Conservation (phyloP, 192 early-diverging fungal genomes). For the Coemansia pectinata region DNA sequence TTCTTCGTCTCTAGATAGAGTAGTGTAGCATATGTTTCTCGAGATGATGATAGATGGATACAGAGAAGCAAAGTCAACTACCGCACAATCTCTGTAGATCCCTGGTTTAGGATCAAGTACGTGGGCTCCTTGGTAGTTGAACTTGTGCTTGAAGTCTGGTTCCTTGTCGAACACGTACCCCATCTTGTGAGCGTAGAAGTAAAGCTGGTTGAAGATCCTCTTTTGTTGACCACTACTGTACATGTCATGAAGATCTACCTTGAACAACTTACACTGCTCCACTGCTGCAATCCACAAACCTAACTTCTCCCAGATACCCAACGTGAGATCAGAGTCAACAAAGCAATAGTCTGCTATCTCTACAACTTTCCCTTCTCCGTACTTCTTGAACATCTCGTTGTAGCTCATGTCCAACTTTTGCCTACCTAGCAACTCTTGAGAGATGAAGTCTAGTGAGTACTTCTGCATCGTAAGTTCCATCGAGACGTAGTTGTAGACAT, state of each 20-base stretch:
- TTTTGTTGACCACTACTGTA: conserved; percentile 39
- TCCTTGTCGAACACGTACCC: conserved; percentile 20
- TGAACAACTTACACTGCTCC: conserved; percentile 13
- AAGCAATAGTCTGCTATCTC: conserved; percentile 29
- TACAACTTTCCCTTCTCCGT: conserved; percentile 17
- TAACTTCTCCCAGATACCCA: conserved; percentile 19
- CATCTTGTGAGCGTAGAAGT: conserved; percentile 14
- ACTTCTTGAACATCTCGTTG: conserved; percentile 19
- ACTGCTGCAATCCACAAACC: conserved; percentile 13
- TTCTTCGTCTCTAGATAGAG: conserved; percentile 4
- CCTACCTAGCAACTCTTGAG: conserved; percentile 13
- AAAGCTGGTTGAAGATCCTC: conserved; percentile 25
- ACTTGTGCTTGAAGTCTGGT: conserved; percentile 8
- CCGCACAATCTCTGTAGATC: conserved; percentile 9
- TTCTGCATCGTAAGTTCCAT: conserved; percentile 24
- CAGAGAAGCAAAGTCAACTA: conserved; percentile 30
- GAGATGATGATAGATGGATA: conserved; percentile 35
- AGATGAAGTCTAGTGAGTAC: conserved; percentile 26
- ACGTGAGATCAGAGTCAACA: conserved; percentile 14
- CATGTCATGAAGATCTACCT: conserved; percentile 13
- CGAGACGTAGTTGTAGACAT: conserved; percentile 15
- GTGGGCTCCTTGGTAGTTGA: conserved; percentile 19
- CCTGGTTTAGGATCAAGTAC: conserved; percentile 28
- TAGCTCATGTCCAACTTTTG: conserved; percentile 22
- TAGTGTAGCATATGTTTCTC: conserved; percentile 34